These are phyloP conservation scores for Cudoniella acicularis DNA, from an alignment of 495 filamentous ascomycete species.

Conservation along the genomic window DNA sequence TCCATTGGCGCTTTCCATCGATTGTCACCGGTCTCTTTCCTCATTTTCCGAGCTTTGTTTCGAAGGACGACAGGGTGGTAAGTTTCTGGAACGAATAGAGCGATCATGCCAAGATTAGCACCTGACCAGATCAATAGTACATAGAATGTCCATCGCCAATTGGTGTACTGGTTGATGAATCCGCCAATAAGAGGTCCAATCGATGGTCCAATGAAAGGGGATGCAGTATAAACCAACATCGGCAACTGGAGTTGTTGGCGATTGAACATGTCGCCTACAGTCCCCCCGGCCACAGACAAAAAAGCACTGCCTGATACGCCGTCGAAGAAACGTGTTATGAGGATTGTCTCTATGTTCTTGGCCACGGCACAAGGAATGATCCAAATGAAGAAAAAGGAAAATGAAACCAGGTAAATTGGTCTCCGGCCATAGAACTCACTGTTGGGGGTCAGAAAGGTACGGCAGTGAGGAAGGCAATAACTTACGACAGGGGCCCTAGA, in stretches of 20 bases:
- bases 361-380: conserved; percentile 87
- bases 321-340: conserved; percentile 78
- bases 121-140: conserved; percentile 79
- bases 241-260: conserved; percentile 66
- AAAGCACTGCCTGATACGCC: conserved; percentile 86
- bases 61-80: conserved; percentile 75
- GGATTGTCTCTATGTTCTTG: conserved; percentile 75
- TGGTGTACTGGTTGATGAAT: conserved; percentile 67
- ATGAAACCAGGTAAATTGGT: conserved; percentile 77
- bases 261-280: conserved; percentile 84
- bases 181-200: conserved; percentile 56
- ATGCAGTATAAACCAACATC: conserved; percentile 58
- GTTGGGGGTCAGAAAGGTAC: conserved; percentile 31
- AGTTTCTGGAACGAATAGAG: conserved; percentile 82
- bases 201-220: conserved; percentile 73
- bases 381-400: conserved; percentile 77
- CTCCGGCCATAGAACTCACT: conserved; percentile 83
- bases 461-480: not conserved
- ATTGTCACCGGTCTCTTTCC: conserved; percentile 74
- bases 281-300: conserved; percentile 84
- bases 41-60: conserved; percentile 65
- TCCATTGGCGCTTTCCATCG: conserved; percentile 81
- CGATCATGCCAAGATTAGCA: conserved; percentile 55
- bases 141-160: conserved; percentile 92
- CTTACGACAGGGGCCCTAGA: conserved; percentile 55